Base-by-base conservation (phyloP, 2,329 filamentous ascomycete genomes). In the Verticillium alfalfae region DNA sequence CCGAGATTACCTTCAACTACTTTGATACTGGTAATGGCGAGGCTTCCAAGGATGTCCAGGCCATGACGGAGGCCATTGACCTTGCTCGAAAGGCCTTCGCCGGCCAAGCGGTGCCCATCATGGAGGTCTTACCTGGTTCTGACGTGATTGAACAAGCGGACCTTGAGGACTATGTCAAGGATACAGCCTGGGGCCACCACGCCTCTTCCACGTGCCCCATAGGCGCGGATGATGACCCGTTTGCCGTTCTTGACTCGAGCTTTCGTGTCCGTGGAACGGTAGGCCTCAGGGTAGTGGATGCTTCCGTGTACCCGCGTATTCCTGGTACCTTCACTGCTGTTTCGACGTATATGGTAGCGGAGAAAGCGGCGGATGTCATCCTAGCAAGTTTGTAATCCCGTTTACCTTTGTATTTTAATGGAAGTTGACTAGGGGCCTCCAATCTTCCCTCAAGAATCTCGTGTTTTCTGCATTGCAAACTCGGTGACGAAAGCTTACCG, bases 1-100 rank as follows among this genome's bases (percentile, higher is more conserved):
- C 89, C 0, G 71, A 82, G 6, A 88, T 91, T 66, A 76, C 77
- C 58, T 89, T 87, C 76, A 84, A 86, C 71, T 88, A 81, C 71
- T 88, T 84, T 73, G 78, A 81, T 56, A 75, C 77, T 0, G 82
- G 83, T 22, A 74, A 70, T 22, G 76, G 79, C 26, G 81, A 83
- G 7, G 74, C 77, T 3, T 73, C 72, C 0, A 75, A 78, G 37
- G 79, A 85, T 56, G 68, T 84, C 9, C 81, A 85, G 56, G 84
- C 85, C 0, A 66, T 87, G 15, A 75, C 78, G 37, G 86, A 90
- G 67, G 84, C 79, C 1, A 73, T 89, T 57, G 68, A 79, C 61
- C 78, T 85, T 8, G 76, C 80, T 0, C 80, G 85, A 4, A 71
- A 79, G 8, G 78, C 81, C 36, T 71, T 76, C 56, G 66, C 66